These are phyloP conservation scores for Paecilomyces niveus DNA, from an alignment of 2,329 filamentous ascomycete genomes.

Conservation along the genomic window DNA sequence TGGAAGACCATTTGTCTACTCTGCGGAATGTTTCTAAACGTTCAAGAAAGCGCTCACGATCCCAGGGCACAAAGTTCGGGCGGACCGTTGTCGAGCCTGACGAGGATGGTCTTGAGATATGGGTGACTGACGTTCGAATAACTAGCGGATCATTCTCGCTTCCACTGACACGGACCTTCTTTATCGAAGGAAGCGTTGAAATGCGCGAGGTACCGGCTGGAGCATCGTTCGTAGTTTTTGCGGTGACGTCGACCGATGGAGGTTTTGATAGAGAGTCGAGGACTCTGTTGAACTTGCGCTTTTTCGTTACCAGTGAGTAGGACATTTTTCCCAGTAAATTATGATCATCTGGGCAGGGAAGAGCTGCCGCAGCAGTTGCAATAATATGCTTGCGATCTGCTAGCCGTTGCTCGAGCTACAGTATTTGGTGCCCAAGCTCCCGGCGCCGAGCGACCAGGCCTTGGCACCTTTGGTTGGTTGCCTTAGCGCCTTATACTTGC, in stretches of 20 bases:
- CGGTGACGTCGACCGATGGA: slow-evolving; percentile 10
- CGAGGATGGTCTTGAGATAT: slow-evolving; percentile 18
- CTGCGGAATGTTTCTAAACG: slow-evolving; percentile 83
- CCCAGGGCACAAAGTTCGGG: slow-evolving; percentile 78
- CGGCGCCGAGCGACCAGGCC: neutral
- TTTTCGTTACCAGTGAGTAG: slow-evolving; percentile 40
- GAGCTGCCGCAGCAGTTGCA: neutral
- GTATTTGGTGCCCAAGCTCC: neutral
- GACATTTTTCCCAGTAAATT: slow-evolving; percentile 24
- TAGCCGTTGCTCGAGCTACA: neutral
- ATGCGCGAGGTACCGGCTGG: slow-evolving; percentile 13
- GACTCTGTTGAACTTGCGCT: slow-evolving; percentile 41
- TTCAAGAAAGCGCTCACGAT: slow-evolving; percentile 72
- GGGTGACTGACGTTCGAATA: slow-evolving; percentile 10
- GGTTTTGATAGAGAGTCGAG: slow-evolving; percentile 38
- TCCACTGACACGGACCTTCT: slow-evolving; percentile 25
- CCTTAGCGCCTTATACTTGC: neutral
- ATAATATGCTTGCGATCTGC: neutral
- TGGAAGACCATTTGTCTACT: slow-evolving; percentile 88
- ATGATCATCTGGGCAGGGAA: neutral
- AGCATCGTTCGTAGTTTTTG: slow-evolving; percentile 13
- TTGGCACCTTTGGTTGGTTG: neutral
- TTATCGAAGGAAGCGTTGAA: slow-evolving; percentile 18
- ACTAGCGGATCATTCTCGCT: slow-evolving; percentile 10
- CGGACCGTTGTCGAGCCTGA: slow-evolving; percentile 24